Base-by-base conservation (phyloP, 2,329 filamentous ascomycete species). In the Colletotrichum brevisporum region DNA sequence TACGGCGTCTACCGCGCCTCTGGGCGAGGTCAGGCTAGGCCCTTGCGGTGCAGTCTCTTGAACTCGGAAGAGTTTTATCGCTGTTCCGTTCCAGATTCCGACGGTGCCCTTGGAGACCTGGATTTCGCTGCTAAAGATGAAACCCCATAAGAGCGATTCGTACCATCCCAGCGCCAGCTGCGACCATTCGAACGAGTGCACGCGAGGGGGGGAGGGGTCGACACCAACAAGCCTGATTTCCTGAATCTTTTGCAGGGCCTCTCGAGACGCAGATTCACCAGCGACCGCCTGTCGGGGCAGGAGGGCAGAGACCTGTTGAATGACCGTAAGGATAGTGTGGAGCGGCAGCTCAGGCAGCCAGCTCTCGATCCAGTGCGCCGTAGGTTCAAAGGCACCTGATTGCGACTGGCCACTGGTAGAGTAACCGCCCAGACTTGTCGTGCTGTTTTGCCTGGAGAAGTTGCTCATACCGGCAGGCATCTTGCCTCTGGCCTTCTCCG, bases 101-200 rank as follows among this genome's bases (percentile, higher is more conserved):
- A 95, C 93, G 2, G 93, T 95, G 36, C 95, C 95, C 77, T 92
- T 95, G 0, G 92, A 89, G 31, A 95, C 89, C 67, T 94, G 90
- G 90, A 97, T 94, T 82, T 99, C 96, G 75, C 91, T 91, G 31
- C 92, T 91, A 78, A 98, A 98, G 61, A 98, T 90, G 74, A 98
- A 93, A 16, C 94, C 91, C 96, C 96, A 99, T 10, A 99, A 85
- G 13, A 98, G 85, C 5, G 94, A 95, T 80, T 98, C 94, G 79
- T 98, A 98, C 96, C 96, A 98, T 56, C 95, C 95, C 58, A 98
- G 85, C 0, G 94, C 92, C 41, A 97, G 84, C 0, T 93, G 91
- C 3, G 94, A 95, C 95, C 95, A 98, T 81, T 97, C 94, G 76
- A 98, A 98, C 15, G 94, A 91, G 77, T 98, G 95, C 16, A 96